Base-by-base conservation (phyloP, 352 stramenopile genomes). In the Phytophthora tubulina region DNA sequence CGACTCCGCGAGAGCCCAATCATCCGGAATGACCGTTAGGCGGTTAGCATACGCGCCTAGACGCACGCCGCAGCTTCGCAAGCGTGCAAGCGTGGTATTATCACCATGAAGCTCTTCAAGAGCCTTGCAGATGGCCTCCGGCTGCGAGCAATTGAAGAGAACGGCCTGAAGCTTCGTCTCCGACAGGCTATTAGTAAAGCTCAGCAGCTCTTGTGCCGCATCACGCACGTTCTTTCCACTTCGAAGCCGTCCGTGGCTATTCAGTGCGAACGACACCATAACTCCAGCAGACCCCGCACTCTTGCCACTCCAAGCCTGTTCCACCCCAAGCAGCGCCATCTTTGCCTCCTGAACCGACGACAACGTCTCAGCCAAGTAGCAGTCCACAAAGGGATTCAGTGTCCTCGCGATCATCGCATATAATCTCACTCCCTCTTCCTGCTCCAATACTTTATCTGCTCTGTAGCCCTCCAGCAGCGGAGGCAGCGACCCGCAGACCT, bases 81-180 rank as follows among this genome's bases (percentile, higher is more conserved):
- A 49, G 42, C 27, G 67, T 33, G 48, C 32, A 31, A 9, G 46
- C 27, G 31, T 63, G 0, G 68, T 36, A 0, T 82, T 15, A 61
- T 88, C 59, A 6, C 48, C 45, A 38, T 73, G 42, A 49, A 98
- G 78, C 27, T 82, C 68, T 52, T 61, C n/a, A 3, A 98, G 72
- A 15, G 89, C 92, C 66, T 81, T 86, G 15, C 82, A 92, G 39
- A 98, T 93, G 8, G 88, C 75, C 70, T 98, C 92, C 1, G 92
- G 92, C 57, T 94, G 83, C 39, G 78, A 90, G 52, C 92, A 98
- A 74, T 98, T 98, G 68, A 98, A 97, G 3, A 97, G 70, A 64
- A 98, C 78, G 14, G 68, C 92, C 44, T 87, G 65, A 2, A 97
- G 66, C 36, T 74, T 33, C 6, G 54, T 62, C 10, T 58, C 52